Evolutionary conservation across 805 yeast species (phyloP).

Genomic region (Yarrowia yakushimensis): DNA sequence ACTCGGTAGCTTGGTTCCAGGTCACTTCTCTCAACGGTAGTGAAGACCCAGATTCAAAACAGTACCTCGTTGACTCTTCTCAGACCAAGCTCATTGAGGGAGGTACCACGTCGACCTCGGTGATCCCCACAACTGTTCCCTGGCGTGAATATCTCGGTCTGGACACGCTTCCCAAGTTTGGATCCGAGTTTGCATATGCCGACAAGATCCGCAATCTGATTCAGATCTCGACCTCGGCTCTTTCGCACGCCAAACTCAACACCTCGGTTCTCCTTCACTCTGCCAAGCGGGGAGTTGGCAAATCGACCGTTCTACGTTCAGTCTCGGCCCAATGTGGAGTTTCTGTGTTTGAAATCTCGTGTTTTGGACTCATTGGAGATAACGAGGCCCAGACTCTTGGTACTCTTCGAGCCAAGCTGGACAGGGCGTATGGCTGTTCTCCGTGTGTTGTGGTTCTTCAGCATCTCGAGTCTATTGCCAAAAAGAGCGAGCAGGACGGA

Average conservation of each 20-base stretch:
- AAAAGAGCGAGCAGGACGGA: constrained; percentile 59
- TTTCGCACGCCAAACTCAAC: constrained; percentile 42
- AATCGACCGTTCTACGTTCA: constrained; percentile 57
- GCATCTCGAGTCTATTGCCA: constrained; percentile 75
- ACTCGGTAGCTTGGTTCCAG: constrained; percentile 81
- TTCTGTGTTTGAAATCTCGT: constrained; percentile 65
- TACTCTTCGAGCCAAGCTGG: constrained; percentile 68
- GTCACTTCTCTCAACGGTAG: constrained; percentile 45
- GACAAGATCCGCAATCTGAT: constrained; percentile 52
- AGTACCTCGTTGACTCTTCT: constrained; percentile 59
- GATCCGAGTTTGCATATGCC: constrained; percentile 48
- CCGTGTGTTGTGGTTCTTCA: constrained; percentile 53
- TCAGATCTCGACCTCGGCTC: constrained; percentile 42
- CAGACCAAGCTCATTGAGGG: constrained; percentile 67
- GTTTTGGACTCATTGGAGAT: constrained; percentile 63
- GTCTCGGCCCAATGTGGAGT: constrained; percentile 58
- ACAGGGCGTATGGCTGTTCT: constrained; percentile 50
- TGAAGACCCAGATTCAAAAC: constrained; percentile 14
- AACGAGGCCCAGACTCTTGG: constrained; percentile 80
- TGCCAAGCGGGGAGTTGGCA: constrained; percentile 73
- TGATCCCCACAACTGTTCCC: constrained; percentile 34
- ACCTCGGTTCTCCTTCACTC: constrained; percentile 69
- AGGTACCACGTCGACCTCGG: constrained; percentile 48
- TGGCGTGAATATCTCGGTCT: constrained; percentile 46
- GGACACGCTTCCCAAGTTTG: constrained; percentile 41